These are phyloP conservation scores for Lomentospora prolificans DNA, from an alignment of 2,329 filamentous ascomycete species.

Conservation along the genomic window DNA sequence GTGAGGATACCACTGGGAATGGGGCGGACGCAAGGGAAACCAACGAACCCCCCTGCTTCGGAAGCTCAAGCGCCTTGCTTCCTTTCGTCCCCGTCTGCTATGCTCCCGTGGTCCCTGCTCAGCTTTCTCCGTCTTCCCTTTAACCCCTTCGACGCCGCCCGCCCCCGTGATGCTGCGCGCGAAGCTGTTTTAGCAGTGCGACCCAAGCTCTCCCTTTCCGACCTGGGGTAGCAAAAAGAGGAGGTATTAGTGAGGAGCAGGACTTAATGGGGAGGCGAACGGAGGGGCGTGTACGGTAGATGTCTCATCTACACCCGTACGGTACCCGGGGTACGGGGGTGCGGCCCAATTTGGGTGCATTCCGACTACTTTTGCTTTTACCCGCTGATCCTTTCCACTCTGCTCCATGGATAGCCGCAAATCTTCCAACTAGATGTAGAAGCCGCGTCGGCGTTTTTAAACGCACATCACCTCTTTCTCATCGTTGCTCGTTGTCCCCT, in stretches of 20 bases:
- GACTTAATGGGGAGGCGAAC: neutral
- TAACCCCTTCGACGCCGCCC: too few species aligned
- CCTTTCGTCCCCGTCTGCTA: too few species aligned
- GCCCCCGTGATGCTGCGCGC: too few species aligned
- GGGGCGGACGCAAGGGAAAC: too few species aligned
- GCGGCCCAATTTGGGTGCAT: slow-evolving; percentile 1
- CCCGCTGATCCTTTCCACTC: neutral
- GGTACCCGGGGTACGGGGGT: neutral
- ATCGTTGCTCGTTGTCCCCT: neutral
- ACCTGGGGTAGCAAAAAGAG: neutral
- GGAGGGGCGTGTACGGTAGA: neutral
- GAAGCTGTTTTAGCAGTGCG: too few species aligned
- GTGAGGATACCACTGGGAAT: too few species aligned
- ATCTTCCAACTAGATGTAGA: neutral
- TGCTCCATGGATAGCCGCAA: slow-evolving; percentile 1
- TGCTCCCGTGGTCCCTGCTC: too few species aligned
- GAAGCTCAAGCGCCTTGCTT: too few species aligned
- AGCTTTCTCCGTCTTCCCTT: too few species aligned
- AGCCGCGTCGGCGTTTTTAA: neutral
- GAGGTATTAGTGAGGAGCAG: neutral
- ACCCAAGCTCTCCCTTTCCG: too few species aligned
- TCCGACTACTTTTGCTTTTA: slow-evolving; percentile 1
- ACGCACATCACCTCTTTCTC: neutral
- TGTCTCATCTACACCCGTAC: neutral
- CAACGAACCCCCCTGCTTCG: too few species aligned